Evolutionary conservation across 768 basidiomycete genomes (phyloP).

Genomic region (Mycena belliarum): DNA sequence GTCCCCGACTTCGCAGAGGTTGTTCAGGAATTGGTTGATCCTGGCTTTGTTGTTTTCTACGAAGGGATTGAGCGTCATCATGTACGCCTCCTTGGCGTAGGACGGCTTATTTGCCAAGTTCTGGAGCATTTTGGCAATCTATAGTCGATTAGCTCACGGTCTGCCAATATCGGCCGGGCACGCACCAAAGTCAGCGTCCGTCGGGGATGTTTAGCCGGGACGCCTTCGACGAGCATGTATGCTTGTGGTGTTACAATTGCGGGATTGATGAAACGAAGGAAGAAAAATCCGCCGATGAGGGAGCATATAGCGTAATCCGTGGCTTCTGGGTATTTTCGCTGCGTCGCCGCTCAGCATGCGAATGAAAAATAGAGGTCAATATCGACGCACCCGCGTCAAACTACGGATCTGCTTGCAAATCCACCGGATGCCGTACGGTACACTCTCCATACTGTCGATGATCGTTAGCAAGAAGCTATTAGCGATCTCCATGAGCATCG

Average conservation of each 20-base stretch:
- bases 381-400: slow-evolving; percentile 76
- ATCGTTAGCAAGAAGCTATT: slow-evolving; percentile 97
- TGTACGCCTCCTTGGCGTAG: slow-evolving; percentile 96
- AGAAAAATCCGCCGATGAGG: slow-evolving; percentile 99
- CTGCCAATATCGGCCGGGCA: slow-evolving; percentile 27
- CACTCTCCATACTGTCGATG: slow-evolving; percentile 97
- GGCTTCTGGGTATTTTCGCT: slow-evolving; percentile 99
- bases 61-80: slow-evolving; percentile 98
- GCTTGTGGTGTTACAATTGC: slow-evolving; percentile 99
- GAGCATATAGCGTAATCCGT: slow-evolving; percentile 98
- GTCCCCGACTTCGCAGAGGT: slow-evolving; percentile 96
- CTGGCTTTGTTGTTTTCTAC: slow-evolving; percentile 98
- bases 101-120: slow-evolving; percentile 99
- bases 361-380: background rate
- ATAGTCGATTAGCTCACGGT: background rate
- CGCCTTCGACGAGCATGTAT: slow-evolving; percentile 98
- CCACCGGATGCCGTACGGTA: slow-evolving; percentile 99
- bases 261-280: slow-evolving; percentile 99
- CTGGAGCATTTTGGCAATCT: slow-evolving; percentile 99
- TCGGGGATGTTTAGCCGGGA: slow-evolving; percentile 96
- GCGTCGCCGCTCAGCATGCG: slow-evolving; percentile 15
- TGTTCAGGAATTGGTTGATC: slow-evolving; percentile 97
- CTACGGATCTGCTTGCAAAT: slow-evolving; percentile 99
- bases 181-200: slow-evolving; percentile 88
- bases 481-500: slow-evolving; percentile 99